A percentile compares a stretch with the other conserved stretches of the same genome.
Evolutionary conservation across 352 stramenopile genomes (phyloP).

Genomic region (Elongisporangium prolatum): DNA sequence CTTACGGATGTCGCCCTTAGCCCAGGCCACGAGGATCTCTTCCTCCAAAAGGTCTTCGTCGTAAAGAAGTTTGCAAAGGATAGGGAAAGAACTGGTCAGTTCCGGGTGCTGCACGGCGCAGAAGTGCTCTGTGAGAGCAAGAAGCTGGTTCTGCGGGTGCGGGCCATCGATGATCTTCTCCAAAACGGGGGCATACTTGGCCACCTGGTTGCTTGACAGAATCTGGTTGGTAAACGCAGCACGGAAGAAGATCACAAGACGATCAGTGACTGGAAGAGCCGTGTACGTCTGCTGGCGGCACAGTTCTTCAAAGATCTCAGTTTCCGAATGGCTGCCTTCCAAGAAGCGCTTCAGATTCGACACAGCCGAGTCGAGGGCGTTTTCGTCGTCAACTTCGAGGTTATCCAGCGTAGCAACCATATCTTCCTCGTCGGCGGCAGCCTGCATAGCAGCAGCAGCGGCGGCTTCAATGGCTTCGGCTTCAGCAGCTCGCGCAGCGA

Average conservation of each 20-base stretch:
- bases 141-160: conserved; percentile 92
- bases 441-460: conserved; percentile 63
- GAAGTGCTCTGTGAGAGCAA: conserved; percentile 89
- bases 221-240: conserved; percentile 87
- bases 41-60: conserved; percentile 96
- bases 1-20: conserved; percentile 58
- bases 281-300: conserved; percentile 92
- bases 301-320: conserved; percentile 84
- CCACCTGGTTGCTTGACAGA: conserved; percentile 89
- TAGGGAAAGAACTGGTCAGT: conserved; percentile 82
- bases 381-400: conserved; percentile 78
- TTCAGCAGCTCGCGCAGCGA: conserved; percentile 74
- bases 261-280: conserved; percentile 89
- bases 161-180: conserved; percentile 80
- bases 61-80: conserved; percentile 96
- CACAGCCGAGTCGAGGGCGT: conserved; percentile 72
- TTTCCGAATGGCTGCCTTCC: conserved; percentile 35
- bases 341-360: conserved; percentile 66
- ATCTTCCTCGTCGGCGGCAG: conserved; percentile 44
- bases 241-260: conserved; percentile 93
- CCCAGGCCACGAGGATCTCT: conserved; percentile 93
- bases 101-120: conserved; percentile 87
- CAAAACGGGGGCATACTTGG: conserved; percentile 84
- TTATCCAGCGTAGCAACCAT: conserved; percentile 75
- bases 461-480: conserved; percentile 79